Conservation (phyloP, 495 filamentous ascomycete species). For the Gamarada debralockiae region DNA sequence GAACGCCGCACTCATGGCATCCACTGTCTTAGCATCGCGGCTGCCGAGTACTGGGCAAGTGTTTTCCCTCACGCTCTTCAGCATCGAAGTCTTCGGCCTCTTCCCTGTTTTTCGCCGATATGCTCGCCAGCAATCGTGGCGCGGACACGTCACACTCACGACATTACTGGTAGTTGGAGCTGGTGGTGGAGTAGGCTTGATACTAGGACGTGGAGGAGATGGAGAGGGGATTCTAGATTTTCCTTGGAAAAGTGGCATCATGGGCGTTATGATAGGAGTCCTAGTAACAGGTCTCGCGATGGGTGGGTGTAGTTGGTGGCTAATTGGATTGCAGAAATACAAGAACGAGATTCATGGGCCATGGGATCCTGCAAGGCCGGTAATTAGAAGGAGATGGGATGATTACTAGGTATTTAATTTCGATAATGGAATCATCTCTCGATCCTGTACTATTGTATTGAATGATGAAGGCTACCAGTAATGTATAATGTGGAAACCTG, state of each 20-base stretch:
- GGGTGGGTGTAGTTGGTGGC: conserved; percentile 96
- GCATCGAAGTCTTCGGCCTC: conserved; percentile 93
- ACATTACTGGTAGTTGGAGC: conserved; percentile 74
- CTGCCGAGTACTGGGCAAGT: conserved; percentile 88
- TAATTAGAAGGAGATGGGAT: conserved; percentile 44
- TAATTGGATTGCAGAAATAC: conserved; percentile 95
- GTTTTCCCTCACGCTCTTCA: conserved; percentile 91
- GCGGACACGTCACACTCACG: conserved; percentile 75
- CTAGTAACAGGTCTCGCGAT: conserved; percentile 69
- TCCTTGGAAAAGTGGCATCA: conserved; percentile 62
- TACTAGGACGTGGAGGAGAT: conserved; percentile 54
- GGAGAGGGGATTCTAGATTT: conserved; percentile 22
- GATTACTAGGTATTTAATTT: conserved; percentile 13
- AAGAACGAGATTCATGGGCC: conserved; percentile 98
- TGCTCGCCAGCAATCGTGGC: conserved; percentile 78
- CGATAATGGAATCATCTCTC: no score
- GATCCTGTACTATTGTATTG: no score
- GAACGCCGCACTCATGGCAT: conserved; percentile 93
- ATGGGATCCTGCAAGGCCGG: conserved; percentile 93
- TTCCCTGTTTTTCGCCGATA: conserved; percentile 94
- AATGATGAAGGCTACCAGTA: no score
- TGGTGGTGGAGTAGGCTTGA: conserved; percentile 68
- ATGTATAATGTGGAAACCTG: no score
- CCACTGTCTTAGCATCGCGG: conserved; percentile 84
- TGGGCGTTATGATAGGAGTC: conserved; percentile 69